These are phyloP conservation scores for Alternaria arborescens DNA, from an alignment of 2,329 filamentous ascomycete species.

Conservation along the genomic window DNA sequence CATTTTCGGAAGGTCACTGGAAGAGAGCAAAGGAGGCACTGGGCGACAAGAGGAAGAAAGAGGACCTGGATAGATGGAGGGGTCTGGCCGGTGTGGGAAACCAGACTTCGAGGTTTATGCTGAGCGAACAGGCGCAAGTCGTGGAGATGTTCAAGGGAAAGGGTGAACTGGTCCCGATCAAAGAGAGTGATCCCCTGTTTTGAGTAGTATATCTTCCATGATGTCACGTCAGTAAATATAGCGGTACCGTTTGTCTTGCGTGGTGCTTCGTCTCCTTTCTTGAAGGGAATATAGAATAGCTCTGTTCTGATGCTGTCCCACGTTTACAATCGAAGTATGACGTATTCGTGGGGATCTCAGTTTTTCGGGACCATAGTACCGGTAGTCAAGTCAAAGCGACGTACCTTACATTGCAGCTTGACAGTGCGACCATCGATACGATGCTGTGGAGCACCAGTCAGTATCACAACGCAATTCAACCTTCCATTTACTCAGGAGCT, in stretches of 20 bases:
- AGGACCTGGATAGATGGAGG: conserved; percentile 63
- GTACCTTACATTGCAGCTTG: conserved; percentile 25
- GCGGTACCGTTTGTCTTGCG: not conserved
- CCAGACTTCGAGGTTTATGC: conserved; percentile 60
- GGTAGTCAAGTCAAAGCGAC: not conserved
- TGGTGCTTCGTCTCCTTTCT: not conserved
- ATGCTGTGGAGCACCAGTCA: conserved; percentile 12
- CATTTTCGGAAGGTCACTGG: conserved; percentile 66
- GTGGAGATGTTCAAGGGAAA: conserved; percentile 60
- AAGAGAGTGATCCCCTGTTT: conserved; percentile 29
- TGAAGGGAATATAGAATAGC: not conserved
- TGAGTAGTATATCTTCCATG: conserved; percentile 4
- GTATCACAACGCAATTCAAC: conserved; percentile 9
- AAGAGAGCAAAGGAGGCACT: conserved; percentile 60
- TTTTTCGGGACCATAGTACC: not conserved
- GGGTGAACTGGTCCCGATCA: conserved; percentile 59
- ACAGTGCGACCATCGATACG: conserved; percentile 14
- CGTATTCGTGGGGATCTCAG: not conserved
- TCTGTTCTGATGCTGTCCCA: not conserved
- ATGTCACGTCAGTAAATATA: not conserved
- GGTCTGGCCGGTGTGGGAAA: conserved; percentile 58
- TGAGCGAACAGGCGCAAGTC: conserved; percentile 64
- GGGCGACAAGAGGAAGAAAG: conserved; percentile 63
- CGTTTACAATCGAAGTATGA: not conserved
- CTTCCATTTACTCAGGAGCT: not conserved